Evolutionary conservation across 2,329 filamentous ascomycete genomes (phyloP), one percentile per base, ranked within the genome.

Genomic region (Sarocladium brachiariae): DNA sequence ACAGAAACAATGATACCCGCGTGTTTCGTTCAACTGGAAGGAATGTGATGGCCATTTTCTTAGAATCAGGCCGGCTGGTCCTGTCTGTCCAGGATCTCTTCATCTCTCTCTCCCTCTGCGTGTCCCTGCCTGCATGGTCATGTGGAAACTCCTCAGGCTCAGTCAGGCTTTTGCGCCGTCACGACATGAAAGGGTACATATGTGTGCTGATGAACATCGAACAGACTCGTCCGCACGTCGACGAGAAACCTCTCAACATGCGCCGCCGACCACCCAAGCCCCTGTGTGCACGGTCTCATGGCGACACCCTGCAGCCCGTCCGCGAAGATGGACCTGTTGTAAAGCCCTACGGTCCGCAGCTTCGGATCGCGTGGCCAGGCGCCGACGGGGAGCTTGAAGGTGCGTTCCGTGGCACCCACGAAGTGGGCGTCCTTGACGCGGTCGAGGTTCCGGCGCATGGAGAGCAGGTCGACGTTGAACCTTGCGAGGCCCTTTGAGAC

Each of bases 351-450:
- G 49, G 66, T 66, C 55, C 73, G 75, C 37, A 75, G 64, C 13
- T 65, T 69, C 18, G 65, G 61, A 47, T 78, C 70, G 46, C 63
- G 68, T 0, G 74, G 65, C 76, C 76, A 80, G 0, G 63, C 60
- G 14, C 71, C 73, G 6, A 74, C 66, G 0, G 76, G 75, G 9
- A 77, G 62, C 57, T 75, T 72, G 55, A 68, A 65, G 7, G 64
- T 61, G 16, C 61, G 57, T 24, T 69, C 65, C 3, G 59, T 58
- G 3, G 75, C 60, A 50, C 74, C 67, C 16, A 65, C 58, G 43
- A 71, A 75, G 0, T 14, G 5, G 18, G 37, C 37, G 4, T 60
- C 58, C 8, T 49, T 27, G 2, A 67, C 46, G n/a, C 57, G 54
- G 8, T 61, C 56, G 11, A 59, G 58, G 48, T 61, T 59, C 33